Evolutionary conservation across 2,329 filamentous ascomycete genomes (phyloP).

Genomic region (Pseudopithomyces chartarum): DNA sequence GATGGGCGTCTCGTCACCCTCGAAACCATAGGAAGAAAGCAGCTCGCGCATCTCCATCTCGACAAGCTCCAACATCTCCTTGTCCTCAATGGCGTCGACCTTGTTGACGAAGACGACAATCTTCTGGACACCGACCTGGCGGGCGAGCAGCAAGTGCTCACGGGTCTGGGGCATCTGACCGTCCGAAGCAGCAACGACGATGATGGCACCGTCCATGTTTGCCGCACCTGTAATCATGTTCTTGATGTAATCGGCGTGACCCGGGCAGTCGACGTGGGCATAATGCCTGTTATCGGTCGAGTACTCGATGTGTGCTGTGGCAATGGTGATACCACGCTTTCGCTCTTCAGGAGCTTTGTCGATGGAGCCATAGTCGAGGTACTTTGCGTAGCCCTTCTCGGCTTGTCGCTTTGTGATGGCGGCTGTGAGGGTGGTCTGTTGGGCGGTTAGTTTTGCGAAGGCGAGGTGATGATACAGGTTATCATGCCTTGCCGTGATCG

Average conservation of each 20-base stretch:
- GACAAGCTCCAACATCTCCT: constrained; percentile 99
- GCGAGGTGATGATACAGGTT: constrained; percentile 18
- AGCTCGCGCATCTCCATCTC: constrained; percentile 99
- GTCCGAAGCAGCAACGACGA: constrained; percentile 96
- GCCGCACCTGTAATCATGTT: constrained; percentile 99
- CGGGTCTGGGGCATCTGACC: constrained; percentile 99
- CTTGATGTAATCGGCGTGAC: constrained; percentile 99
- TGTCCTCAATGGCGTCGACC: constrained; percentile 94
- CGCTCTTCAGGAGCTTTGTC: constrained; percentile 99
- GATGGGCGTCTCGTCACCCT: constrained; percentile 97
- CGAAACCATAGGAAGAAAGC: constrained; percentile 89
- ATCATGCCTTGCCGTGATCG: constrained; percentile 93
- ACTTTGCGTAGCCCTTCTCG: constrained; percentile 90
- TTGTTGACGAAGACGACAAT: constrained; percentile 99
- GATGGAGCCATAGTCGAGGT: constrained; percentile 96
- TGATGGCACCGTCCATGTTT: constrained; percentile 99
- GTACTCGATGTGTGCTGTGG: constrained; percentile 98
- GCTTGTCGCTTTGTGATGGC: constrained; percentile 98
- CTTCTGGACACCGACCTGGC: constrained; percentile 96
- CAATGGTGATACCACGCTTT: constrained; percentile 99
- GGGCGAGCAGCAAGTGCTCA: constrained; percentile 96
- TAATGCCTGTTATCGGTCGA: constrained; percentile 93
- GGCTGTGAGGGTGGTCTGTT: constrained; percentile 94
- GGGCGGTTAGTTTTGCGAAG: constrained; percentile 19
- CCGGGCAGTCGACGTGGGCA: constrained; percentile 99